phyloP scores from a whole-genome alignment of 257 asterid genomes.

The Cynanchum wilfordii region DNA sequence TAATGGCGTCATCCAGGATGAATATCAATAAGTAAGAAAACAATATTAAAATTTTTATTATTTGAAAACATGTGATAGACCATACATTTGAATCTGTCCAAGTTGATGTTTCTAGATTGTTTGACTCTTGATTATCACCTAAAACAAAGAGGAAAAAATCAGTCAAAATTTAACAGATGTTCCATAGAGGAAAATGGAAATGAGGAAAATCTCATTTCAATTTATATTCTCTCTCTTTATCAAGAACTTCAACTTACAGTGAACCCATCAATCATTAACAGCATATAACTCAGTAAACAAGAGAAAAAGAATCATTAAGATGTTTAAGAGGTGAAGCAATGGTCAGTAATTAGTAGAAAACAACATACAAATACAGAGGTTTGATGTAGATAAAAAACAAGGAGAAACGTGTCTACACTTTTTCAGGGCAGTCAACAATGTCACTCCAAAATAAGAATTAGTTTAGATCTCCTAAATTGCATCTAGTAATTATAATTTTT shows the following conservation, averaged over 20 bases:
- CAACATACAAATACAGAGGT: no score
- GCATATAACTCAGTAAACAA: no score
- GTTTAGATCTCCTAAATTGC: background rate
- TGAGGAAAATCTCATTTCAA: background rate
- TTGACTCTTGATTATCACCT: constrained; percentile 72
- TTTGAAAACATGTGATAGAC: constrained; percentile 14
- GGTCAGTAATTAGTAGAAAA: no score
- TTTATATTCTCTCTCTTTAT: background rate
- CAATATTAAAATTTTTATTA: background rate
- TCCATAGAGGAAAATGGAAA: constrained; percentile 14
- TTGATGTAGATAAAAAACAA: no score
- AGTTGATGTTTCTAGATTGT: constrained; percentile 50
- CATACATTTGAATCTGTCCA: constrained; percentile 73
- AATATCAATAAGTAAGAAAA: background rate
- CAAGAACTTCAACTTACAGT: background rate
- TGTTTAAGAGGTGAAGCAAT: no score
- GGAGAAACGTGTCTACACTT: no score
- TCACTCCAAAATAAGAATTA: background rate
- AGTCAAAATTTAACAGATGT: background rate
- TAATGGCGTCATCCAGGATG: background rate
- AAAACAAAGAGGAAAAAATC: background rate
- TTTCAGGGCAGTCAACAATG: background rate
- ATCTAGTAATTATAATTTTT: background rate
- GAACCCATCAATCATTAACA: background rate
- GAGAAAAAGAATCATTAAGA: no score